Percentiles rank a stretch among this genome's conserved stretches.
Conservation (phyloP, 2,329 filamentous ascomycete species). For the Ceratocystis papillata region DNA sequence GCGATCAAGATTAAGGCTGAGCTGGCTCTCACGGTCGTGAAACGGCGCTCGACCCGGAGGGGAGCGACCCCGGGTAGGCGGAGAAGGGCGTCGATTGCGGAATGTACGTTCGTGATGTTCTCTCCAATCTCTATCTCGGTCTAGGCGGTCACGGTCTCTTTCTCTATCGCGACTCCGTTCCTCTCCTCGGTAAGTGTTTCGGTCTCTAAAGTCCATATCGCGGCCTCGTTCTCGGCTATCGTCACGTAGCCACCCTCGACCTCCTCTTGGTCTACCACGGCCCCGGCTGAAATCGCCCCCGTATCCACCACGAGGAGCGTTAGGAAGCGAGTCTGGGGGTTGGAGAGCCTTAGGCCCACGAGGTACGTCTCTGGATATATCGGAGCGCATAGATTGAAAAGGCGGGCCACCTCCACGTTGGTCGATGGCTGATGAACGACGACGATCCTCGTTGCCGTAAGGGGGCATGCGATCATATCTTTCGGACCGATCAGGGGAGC, state of each 20-base stretch:
- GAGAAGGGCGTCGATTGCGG: slow-evolving; percentile 44
- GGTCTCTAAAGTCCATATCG: slow-evolving; percentile 46
- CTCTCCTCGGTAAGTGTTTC: slow-evolving; percentile 41
- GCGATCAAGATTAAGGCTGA: slow-evolving; percentile 56
- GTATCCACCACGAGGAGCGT: slow-evolving; percentile 57
- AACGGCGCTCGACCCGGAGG: slow-evolving; percentile 56
- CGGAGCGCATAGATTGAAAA: slow-evolving; percentile 51
- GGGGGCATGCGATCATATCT: slow-evolving; percentile 48
- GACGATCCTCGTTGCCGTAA: slow-evolving; percentile 55
- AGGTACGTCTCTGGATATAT: slow-evolving; percentile 53
- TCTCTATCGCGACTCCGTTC: slow-evolving; percentile 51
- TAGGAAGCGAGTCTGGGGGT: slow-evolving; percentile 52
- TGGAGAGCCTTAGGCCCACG: slow-evolving; percentile 64
- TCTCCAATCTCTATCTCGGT: slow-evolving; percentile 40
- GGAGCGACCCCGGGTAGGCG: slow-evolving; percentile 49
- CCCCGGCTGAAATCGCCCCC: slow-evolving; percentile 50
- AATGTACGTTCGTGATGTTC: slow-evolving; percentile 35
- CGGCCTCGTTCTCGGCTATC: slow-evolving; percentile 52
- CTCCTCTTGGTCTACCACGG: slow-evolving; percentile 44
- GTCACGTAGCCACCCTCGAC: slow-evolving; percentile 48
- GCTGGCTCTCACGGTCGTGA: slow-evolving; percentile 48
- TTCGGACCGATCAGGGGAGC: slow-evolving; percentile 58
- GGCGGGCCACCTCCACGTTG: slow-evolving; percentile 41
- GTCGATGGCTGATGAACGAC: slow-evolving; percentile 46
- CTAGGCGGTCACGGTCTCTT: slow-evolving; percentile 34